A percentile compares a stretch with the other conserved stretches of the same genome.
Evolutionary conservation across 2,329 filamentous ascomycete genomes (phyloP).

Genomic region (Aspergillus sp.): DNA sequence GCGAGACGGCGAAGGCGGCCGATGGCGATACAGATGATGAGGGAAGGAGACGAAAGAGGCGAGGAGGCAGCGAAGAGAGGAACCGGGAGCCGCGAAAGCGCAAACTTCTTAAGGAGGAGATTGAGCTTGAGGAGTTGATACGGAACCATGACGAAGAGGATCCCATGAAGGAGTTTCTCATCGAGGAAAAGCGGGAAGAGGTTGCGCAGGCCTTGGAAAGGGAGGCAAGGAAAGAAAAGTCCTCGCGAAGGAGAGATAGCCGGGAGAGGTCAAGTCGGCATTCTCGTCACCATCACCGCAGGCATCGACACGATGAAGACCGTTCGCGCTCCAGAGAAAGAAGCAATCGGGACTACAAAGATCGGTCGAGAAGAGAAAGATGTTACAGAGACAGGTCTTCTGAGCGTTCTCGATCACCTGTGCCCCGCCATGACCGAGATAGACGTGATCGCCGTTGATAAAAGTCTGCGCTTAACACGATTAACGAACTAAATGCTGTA

Average conservation of each 20-base stretch:
- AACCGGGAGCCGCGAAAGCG: conserved; percentile 54
- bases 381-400: conserved; percentile 33
- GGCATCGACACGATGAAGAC: conserved; percentile 41
- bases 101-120: conserved; percentile 78
- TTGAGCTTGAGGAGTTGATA: conserved; percentile 75
- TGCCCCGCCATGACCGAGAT: conserved; percentile 33
- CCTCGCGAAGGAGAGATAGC: conserved; percentile 37
- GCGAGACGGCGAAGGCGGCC: conserved; percentile 46
- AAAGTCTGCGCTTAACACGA: conserved; percentile 13
- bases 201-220: conserved; percentile 71
- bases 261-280: conserved; percentile 49
- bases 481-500: conserved; percentile 11
- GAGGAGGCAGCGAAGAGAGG: conserved; percentile 48
- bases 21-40: conserved; percentile 46
- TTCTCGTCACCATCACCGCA: conserved; percentile 51
- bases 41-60: conserved; percentile 35
- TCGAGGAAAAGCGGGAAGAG: conserved; percentile 90
- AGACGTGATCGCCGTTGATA: conserved; percentile 39
- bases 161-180: conserved; percentile 91
- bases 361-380: conserved; percentile 34
- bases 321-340: conserved; percentile 38
- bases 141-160: conserved; percentile 90
- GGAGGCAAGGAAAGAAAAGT: conserved; percentile 56
- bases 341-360: conserved; percentile 35
- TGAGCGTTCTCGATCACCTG: conserved; percentile 36